Evolutionary conservation across 169 alveolate genomes (phyloP).

Genomic region (Cryptosporidium baileyi): DNA sequence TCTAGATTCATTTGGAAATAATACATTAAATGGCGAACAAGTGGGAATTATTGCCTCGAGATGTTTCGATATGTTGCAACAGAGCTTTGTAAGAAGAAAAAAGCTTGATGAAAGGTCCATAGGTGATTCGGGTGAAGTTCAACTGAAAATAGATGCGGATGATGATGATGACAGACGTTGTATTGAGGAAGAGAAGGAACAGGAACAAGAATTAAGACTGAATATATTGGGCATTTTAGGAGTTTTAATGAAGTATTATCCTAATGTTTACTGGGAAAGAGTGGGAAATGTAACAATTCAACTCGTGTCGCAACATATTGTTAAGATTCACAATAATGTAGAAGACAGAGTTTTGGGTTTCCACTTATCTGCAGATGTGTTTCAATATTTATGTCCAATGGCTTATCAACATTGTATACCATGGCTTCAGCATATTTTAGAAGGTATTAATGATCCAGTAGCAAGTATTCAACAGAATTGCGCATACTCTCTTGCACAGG

Average conservation of each 20-base stretch:
- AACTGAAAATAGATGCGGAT: constrained; percentile 2
- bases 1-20: constrained; percentile 53
- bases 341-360: constrained; percentile 62
- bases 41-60: constrained; percentile 59
- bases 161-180: constrained; percentile 67
- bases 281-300: constrained; percentile 54
- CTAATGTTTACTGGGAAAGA: constrained; percentile 45
- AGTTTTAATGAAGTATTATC: constrained; percentile 57
- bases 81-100: constrained; percentile 54
- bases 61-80: constrained; percentile 66
- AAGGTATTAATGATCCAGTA: constrained; percentile 63
- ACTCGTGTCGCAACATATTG: constrained; percentile 48
- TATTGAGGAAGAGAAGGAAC: constrained; percentile 66
- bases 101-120: constrained; percentile 47
- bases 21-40: constrained; percentile 28
- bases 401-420: constrained; percentile 66
- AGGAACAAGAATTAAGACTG: constrained; percentile 66
- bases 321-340: constrained; percentile 33
- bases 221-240: constrained; percentile 51
- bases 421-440: constrained; percentile 50
- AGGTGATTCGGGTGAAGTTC: background rate
- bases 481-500: constrained; percentile 66
- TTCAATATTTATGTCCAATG: constrained; percentile 62
- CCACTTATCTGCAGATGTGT: constrained; percentile 62
- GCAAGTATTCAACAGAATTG: constrained; percentile 70